Conservation (phyloP, 768 basidiomycete genomes). For the Boletus reticulatus region DNA sequence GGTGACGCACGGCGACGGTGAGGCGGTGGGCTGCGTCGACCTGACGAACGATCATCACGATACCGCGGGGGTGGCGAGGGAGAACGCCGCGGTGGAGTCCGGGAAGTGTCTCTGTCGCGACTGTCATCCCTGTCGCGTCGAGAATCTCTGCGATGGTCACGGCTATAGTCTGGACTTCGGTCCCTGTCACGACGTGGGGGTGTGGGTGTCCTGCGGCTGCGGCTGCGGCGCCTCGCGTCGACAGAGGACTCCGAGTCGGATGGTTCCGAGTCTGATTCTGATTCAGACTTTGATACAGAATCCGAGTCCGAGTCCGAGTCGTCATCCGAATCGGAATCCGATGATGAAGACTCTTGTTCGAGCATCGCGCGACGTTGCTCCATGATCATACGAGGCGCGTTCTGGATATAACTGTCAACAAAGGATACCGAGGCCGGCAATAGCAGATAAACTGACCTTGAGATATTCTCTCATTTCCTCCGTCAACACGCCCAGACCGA, state of each 20-base stretch:
- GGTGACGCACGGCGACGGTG: conserved; percentile 21
- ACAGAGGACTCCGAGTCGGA: conserved; percentile 38
- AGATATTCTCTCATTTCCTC: conserved; percentile 97
- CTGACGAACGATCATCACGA: conserved; percentile 18
- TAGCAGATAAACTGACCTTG: conserved; percentile 54
- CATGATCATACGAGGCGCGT: conserved; percentile 90
- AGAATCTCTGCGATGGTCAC: conserved; percentile 18
- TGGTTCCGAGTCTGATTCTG: conserved; percentile 39
- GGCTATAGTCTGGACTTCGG: conserved; percentile 19
- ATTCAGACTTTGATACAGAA: conserved; percentile 40
- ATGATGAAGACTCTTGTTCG: conserved; percentile 58
- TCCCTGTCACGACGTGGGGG: conserved; percentile 32
- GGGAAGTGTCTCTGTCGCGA: conserved; percentile 33
- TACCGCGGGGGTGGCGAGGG: conserved; percentile 29
- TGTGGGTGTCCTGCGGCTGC: conserved; percentile 32
- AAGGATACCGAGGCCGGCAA: neutral
- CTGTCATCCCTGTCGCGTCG: conserved; percentile 16
- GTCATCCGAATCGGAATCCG: conserved; percentile 36
- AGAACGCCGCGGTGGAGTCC: conserved; percentile 29
- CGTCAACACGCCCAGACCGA: conserved; percentile 86
- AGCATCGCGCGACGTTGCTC: conserved; percentile 89
- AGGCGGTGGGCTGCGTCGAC: conserved; percentile 27
- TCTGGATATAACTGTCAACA: conserved; percentile 44
- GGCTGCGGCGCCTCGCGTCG: conserved; percentile 25
- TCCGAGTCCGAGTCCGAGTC: conserved; percentile 29